phyloP scores from a whole-genome alignment of 1,284 basidiomycete species.

The Clitocybe nebularis region DNA sequence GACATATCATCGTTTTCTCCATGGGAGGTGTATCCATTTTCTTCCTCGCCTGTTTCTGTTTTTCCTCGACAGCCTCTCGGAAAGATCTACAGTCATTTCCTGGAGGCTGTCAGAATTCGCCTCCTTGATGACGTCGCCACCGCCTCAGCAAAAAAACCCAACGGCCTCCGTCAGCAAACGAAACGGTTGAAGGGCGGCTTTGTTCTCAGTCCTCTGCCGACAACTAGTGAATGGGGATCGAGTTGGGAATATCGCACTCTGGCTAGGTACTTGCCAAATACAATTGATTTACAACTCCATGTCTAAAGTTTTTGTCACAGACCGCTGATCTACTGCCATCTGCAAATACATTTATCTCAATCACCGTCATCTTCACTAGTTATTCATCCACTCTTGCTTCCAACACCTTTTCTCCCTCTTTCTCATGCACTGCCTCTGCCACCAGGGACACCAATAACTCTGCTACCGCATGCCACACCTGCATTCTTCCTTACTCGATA shows the following conservation, averaged over 20 bases:
- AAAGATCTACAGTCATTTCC: conserved; percentile 39
- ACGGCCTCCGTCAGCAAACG: conserved; percentile 28
- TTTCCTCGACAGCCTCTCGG: conserved; percentile 46
- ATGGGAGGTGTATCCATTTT: conserved; percentile 48
- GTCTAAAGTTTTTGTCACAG: conserved; percentile 27
- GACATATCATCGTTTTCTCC: conserved; percentile 41
- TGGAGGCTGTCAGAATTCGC: conserved; percentile 38
- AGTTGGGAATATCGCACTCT: conserved; percentile 54
- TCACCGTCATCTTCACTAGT: conserved; percentile 39
- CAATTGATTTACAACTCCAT: conserved; percentile 3
- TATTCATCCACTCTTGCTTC: conserved; percentile 53
- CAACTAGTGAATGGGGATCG: conserved; percentile 52
- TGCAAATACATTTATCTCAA: conserved; percentile 50
- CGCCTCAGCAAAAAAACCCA: conserved; percentile 24
- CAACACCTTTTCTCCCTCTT: conserved; percentile 43
- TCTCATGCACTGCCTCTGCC: conserved; percentile 36
- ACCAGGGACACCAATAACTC: conserved; percentile 58
- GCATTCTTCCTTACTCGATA: conserved; percentile 68
- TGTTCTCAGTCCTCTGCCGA: conserved; percentile 42
- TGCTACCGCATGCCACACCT: conserved; percentile 67
- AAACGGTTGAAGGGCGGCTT: conserved; percentile 56
- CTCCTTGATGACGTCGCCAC: conserved; percentile 57
- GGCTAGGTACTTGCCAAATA: conserved; percentile 33
- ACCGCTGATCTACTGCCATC: conserved; percentile 54
- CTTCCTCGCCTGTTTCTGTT: conserved; percentile 24